Conservation (phyloP, 768 basidiomycete species). For the Pleurotus tuoliensis region DNA sequence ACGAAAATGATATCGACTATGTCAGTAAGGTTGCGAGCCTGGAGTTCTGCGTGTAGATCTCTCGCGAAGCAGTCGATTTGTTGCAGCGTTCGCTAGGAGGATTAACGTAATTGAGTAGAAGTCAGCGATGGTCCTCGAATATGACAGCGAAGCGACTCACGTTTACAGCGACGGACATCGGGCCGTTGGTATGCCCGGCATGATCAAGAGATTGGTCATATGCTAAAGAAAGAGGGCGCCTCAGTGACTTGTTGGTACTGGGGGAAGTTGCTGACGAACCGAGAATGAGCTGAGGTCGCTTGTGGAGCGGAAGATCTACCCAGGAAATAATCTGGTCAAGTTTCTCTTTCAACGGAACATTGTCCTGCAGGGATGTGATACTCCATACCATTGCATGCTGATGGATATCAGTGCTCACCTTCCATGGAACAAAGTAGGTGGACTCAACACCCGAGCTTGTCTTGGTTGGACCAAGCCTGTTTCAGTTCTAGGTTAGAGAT, state of each 20-base stretch:
- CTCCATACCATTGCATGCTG: too few relatives aligned
- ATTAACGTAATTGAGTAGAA: not conserved
- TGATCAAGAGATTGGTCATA: constrained; percentile 88
- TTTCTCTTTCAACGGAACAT: constrained; percentile 65
- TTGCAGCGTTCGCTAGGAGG: constrained; percentile 54
- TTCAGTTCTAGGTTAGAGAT: not conserved
- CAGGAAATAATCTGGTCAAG: constrained; percentile 72
- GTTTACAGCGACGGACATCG: constrained; percentile 65
- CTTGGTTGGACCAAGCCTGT: constrained; percentile 79
- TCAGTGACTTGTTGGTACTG: too few relatives aligned
- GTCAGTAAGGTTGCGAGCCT: constrained; percentile 69
- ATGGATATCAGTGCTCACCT: constrained; percentile 29
- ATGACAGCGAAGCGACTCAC: constrained; percentile 33
- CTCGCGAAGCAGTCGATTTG: constrained; percentile 73
- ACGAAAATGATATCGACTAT: constrained; percentile 90
- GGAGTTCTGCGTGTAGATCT: constrained; percentile 59
- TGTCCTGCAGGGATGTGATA: constrained; percentile 33
- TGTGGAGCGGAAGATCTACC: constrained; percentile 72
- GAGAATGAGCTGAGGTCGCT: constrained; percentile 74
- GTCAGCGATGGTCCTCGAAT: not conserved
- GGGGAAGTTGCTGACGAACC: constrained; percentile 30
- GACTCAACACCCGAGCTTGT: constrained; percentile 62
- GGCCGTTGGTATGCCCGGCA: constrained; percentile 73
- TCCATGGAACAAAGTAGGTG: constrained; percentile 80
- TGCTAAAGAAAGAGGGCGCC: constrained; percentile 30